A percentile compares a stretch with the other conserved stretches of the same genome.
These are phyloP conservation scores for Sarcodon aspratus DNA, from an alignment of 768 basidiomycete species.

Conservation along the genomic window DNA sequence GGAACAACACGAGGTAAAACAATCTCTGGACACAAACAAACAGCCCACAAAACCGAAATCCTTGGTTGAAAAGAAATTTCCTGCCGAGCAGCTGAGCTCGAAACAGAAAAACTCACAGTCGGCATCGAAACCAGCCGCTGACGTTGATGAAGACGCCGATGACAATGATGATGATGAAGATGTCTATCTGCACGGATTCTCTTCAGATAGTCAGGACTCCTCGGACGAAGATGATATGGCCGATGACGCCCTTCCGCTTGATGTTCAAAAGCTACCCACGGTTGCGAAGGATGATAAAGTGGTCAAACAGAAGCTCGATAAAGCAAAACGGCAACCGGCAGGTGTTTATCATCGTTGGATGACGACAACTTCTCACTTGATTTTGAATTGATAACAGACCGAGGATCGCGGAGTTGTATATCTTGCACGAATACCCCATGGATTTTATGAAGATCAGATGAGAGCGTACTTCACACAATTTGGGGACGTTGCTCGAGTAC, in stretches of 20 bases:
- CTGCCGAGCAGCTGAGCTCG: too few relatives aligned
- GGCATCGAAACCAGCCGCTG: neutral
- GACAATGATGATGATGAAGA: constrained; percentile 3
- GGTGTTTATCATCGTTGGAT: constrained; percentile 14
- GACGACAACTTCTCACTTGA: constrained; percentile 15
- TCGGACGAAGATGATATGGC: constrained; percentile 68
- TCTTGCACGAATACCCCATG: constrained; percentile 88
- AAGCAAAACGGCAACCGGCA: constrained; percentile 54
- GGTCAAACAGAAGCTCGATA: constrained; percentile 48
- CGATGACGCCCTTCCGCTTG: constrained; percentile 41
- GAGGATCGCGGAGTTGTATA: constrained; percentile 77
- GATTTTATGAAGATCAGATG: constrained; percentile 95
- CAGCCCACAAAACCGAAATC: too few relatives aligned
- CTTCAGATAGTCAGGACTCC: constrained; percentile 63
- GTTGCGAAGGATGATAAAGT: constrained; percentile 80
- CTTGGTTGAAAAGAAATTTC: too few relatives aligned
- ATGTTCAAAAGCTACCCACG: constrained; percentile 69
- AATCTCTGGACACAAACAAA: neutral
- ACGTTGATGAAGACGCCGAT: constrained; percentile 2
- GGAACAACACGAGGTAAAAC: neutral
- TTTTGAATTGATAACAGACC: constrained; percentile 23
- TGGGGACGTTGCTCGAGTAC: constrained; percentile 76
- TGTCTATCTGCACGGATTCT: constrained; percentile 51
- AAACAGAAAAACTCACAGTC: neutral
- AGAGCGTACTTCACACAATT: constrained; percentile 92